Evolutionary conservation across 768 basidiomycete genomes (phyloP), one percentile per base, ranked within the genome.

Genomic region (Auriscalpium vulgare): DNA sequence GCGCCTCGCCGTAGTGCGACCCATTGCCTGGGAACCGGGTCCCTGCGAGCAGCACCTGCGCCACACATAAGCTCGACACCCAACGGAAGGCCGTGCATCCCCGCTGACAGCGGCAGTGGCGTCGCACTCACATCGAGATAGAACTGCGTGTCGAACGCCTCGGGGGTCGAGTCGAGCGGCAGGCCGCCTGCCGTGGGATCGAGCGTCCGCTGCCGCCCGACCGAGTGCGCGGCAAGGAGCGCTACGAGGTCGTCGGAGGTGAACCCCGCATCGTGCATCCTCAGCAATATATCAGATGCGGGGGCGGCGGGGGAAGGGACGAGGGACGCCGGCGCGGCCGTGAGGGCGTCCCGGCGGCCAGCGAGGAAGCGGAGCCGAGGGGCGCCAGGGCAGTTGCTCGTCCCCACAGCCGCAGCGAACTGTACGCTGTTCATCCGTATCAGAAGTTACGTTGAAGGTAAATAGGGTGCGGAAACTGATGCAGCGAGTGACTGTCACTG

Each of bases 391-490:
- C 63, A 63, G 54, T 65, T 66, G 16, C 62, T 48, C n/a, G 59
- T 45, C 11, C 47, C 64, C 14, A 65, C 65, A 7, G 68, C 65
- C 10, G 60, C 64, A 3, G 63, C 64, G 59, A 69, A 69, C 43
- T 65, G 65, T 47, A 71, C 65, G 8, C 40, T 43, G 40, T 43
- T 4, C 4, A 17, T 13, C 14, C 40, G 17, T 13, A 43, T 17
- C 40, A 43, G 40, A 43, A 17, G 49, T 56, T 69, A 56, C 14
- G 29, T n/a, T 14, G 48, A 52, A 56, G 43, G 1, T 54, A 21
- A 56, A 21, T 10, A 52, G 35, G 34, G 11, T 47, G 13, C 7
- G 50, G 14, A 16, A 52, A 49, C 36, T 29, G 29, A 29, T 29
- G 29, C 29, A 29, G 29, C 29, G 29, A 5, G 29, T 2, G 29